Evolutionary conservation across 768 basidiomycete genomes (phyloP).

Genomic region (Pleurotus citrinopileatus): DNA sequence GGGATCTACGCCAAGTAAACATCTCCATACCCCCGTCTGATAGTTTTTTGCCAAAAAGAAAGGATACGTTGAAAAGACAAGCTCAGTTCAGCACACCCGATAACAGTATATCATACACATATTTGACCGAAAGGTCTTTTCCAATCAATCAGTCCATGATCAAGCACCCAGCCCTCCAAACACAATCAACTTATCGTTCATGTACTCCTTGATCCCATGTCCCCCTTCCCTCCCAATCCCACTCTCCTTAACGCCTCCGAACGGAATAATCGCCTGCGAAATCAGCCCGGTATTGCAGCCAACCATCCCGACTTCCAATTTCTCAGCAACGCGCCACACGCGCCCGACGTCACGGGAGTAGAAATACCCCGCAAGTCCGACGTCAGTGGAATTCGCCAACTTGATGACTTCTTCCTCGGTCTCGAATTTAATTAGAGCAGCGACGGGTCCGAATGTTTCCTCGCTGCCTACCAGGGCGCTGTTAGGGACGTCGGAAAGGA

Average conservation of each 20-base stretch:
- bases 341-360: constrained; percentile 82
- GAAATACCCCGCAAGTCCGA: constrained; percentile 94
- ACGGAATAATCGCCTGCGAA: constrained; percentile 80
- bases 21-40: too few relatives aligned
- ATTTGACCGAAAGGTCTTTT: too few relatives aligned
- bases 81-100: too few relatives aligned
- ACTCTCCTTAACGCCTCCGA: constrained; percentile 91
- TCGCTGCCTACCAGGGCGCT: constrained; percentile 68
- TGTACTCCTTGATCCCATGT: constrained; percentile 88
- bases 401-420: constrained; percentile 91
- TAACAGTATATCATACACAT: too few relatives aligned
- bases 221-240: constrained; percentile 84
- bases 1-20: too few relatives aligned
- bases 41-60: too few relatives aligned
- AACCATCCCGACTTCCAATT: constrained; percentile 90
- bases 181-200: constrained; percentile 78
- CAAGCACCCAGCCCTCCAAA: constrained; percentile 61
- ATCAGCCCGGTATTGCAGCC: constrained; percentile 80
- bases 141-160: too few relatives aligned
- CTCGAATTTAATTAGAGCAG: constrained; percentile 84
- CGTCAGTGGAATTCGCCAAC: constrained; percentile 78
- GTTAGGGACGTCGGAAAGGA: constrained; percentile 79
- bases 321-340: constrained; percentile 94
- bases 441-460: constrained; percentile 95
- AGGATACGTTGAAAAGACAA: too few relatives aligned